These are phyloP conservation scores for Pseudogymnoascus sp. DNA, from an alignment of 2,329 filamentous ascomycete genomes.

Conservation along the genomic window DNA sequence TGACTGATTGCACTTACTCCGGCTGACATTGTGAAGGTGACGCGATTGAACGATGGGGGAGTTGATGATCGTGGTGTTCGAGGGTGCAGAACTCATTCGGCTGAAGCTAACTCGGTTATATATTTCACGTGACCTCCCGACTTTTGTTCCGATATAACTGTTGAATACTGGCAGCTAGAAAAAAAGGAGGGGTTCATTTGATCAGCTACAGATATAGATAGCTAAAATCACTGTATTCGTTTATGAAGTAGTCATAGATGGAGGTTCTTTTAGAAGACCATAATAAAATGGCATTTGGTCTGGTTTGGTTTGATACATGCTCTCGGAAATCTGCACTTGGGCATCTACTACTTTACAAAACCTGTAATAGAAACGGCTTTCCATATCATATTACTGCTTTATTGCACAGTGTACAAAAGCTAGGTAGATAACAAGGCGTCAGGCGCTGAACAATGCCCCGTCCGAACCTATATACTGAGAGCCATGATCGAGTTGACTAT, in stretches of 20 bases:
- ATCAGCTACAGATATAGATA: background rate
- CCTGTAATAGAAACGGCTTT: slow-evolving; percentile 2
- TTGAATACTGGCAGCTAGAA: background rate
- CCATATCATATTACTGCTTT: slow-evolving; percentile 5
- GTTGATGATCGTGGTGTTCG: slow-evolving; percentile 36
- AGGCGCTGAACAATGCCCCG: background rate
- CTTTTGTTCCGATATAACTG: slow-evolving; percentile 2
- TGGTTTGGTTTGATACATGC: slow-evolving; percentile 3
- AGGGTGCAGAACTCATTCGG: slow-evolving; percentile 14
- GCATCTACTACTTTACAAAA: background rate
- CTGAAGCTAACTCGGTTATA: slow-evolving; percentile 6
- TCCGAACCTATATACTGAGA: slow-evolving; percentile 60
- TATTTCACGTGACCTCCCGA: slow-evolving; percentile 7
- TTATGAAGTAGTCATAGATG: background rate
- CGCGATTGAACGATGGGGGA: slow-evolving; percentile 41
- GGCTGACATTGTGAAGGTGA: slow-evolving; percentile 50
- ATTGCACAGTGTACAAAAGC: slow-evolving; percentile 4
- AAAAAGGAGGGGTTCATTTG: background rate
- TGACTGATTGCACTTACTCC: slow-evolving; percentile 47
- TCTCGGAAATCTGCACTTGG: slow-evolving; percentile 1
- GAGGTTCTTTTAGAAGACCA: background rate
- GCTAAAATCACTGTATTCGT: background rate
- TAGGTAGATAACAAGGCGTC: slow-evolving; percentile 3
- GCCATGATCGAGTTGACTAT: slow-evolving; percentile 99
- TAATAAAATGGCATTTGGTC: background rate